phyloP scores from a whole-genome alignment of 495 filamentous ascomycete genomes.

The Aspergillus sparsus region DNA sequence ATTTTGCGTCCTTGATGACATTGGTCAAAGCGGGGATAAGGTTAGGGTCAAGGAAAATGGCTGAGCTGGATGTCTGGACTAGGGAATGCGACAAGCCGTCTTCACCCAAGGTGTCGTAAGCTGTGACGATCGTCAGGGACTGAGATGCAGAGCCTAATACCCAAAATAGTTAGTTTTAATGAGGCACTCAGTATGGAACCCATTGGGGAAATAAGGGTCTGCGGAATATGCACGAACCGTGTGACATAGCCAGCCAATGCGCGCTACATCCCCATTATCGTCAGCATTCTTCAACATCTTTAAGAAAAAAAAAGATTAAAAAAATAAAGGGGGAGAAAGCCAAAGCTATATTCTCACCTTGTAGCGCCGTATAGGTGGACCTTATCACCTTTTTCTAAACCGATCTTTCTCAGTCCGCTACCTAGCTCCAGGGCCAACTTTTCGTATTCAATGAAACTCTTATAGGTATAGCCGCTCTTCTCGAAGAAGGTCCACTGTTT shows the following conservation, averaged over 20 bases:
- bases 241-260: slow-evolving; percentile 78
- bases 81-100: slow-evolving; percentile 91
- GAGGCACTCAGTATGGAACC: no score
- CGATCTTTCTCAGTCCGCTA: slow-evolving; percentile 75
- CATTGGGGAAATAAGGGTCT: background rate
- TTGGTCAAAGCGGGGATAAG: slow-evolving; percentile 78
- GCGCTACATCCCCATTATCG: slow-evolving; percentile 43
- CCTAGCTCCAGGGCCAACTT: slow-evolving; percentile 71
- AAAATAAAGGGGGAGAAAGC: slow-evolving; percentile 2
- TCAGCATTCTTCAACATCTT: slow-evolving; percentile 4
- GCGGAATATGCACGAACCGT: slow-evolving; percentile 42
- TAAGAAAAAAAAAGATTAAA: background rate
- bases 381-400: slow-evolving; percentile 68
- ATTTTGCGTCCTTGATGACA: slow-evolving; percentile 76
- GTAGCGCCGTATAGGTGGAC: slow-evolving; percentile 91
- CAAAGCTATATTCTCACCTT: slow-evolving; percentile 44
- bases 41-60: slow-evolving; percentile 87
- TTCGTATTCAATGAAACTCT: slow-evolving; percentile 88
- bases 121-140: slow-evolving; percentile 91
- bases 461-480: slow-evolving; percentile 81
- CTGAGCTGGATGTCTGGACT: slow-evolving; percentile 79
- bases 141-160: slow-evolving; percentile 69
- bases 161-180: background rate
- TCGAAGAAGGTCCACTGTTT: slow-evolving; percentile 98
- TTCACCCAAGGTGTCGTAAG: slow-evolving; percentile 96